Evolutionary conservation across 1,139 yeast species (phyloP), one percentile per base, ranked within the genome.

Genomic region (Hansenula lynferdii): DNA sequence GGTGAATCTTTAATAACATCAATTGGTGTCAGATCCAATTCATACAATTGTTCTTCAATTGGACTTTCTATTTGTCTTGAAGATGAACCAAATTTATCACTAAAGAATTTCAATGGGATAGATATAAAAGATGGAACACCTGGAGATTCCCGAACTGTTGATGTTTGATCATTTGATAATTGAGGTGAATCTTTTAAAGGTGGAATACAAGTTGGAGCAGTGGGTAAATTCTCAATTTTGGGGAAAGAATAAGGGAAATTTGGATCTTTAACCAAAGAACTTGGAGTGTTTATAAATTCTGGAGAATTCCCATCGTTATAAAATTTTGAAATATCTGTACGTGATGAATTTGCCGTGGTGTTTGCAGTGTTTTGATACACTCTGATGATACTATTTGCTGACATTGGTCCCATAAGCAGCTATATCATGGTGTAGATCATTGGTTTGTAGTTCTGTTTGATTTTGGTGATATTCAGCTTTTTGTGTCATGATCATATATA

Each of bases 1-100:
- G 49, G 44, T 1, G 49, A 45, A 22, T 45, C 43, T 12, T 34
- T 31, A 8, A 45, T 45, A 11, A 42, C 25, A 39, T 42, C 42
- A 27, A 44, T 32, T 4, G 44, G 38, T n/a, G 22, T 28, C 7
- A 31, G 26, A 27, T 25, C 15, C 12, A 41, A 37, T 6, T 40
- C 38, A 10, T 37, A 29, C 20, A 36, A 28, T 6, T 35, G 21
- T 5, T 28, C 20, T 2, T 16, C 22, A 24, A 23, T 22, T 22
- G 24, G 11, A n/a, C n/a, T n/a, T n/a, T n/a, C n/a, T n/a, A n/a
- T n/a, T n/a, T n/a, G n/a, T n/a, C n/a, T n/a, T n/a, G n/a, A n/a
- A n/a, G n/a, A n/a, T n/a, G n/a, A n/a, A 12, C 26, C 26, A 24
- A 24, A 12, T 24, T 20, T 38, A 16, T 14, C 30, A 14, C 30